These are phyloP conservation scores for Paramecium tetraurelia DNA, from an alignment of 73 alveolate genomes.

Conservation along the genomic window DNA sequence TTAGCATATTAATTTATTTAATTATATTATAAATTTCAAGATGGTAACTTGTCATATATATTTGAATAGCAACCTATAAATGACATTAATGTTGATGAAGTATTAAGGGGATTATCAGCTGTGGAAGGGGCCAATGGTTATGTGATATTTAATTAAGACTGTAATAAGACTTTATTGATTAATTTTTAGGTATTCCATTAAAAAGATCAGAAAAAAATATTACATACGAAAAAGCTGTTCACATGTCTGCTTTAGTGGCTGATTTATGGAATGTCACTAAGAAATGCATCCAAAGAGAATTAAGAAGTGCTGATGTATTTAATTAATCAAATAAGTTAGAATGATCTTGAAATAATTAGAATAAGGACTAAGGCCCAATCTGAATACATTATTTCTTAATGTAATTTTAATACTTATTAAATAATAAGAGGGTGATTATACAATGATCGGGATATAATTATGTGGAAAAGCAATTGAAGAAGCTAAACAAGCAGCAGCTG, in stretches of 20 bases:
- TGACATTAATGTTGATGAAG: slow-evolving; percentile 58
- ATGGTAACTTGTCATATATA: background rate
- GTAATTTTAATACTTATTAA: background rate
- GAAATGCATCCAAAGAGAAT: slow-evolving; percentile 55
- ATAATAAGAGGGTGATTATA: slow-evolving; percentile 48
- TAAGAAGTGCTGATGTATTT: slow-evolving; percentile 48
- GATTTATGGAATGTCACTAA: slow-evolving; percentile 60
- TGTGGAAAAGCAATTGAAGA: slow-evolving; percentile 45
- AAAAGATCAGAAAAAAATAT: slow-evolving; percentile 59
- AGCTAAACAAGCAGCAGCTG: slow-evolving; percentile 40
- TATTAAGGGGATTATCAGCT: slow-evolving; percentile 35
- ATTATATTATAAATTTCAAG: background rate
- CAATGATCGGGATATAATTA: slow-evolving; percentile 43
- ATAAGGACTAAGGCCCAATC: slow-evolving; percentile 52
- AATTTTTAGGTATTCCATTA: slow-evolving; percentile 26
- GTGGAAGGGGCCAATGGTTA: slow-evolving; percentile 62
- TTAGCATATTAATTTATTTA: background rate
- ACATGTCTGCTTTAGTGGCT: slow-evolving; percentile 58
- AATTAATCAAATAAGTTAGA: background rate
- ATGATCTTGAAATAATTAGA: slow-evolving; percentile 54
- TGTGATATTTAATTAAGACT: slow-evolving; percentile 49
- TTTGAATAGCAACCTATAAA: background rate
- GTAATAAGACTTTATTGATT: background rate
- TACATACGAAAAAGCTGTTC: slow-evolving; percentile 59
- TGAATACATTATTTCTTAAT: slow-evolving; percentile 51